Evolutionary conservation across 139 green algal genomes (phyloP).

Genomic region (Picochlorum sp.): DNA sequence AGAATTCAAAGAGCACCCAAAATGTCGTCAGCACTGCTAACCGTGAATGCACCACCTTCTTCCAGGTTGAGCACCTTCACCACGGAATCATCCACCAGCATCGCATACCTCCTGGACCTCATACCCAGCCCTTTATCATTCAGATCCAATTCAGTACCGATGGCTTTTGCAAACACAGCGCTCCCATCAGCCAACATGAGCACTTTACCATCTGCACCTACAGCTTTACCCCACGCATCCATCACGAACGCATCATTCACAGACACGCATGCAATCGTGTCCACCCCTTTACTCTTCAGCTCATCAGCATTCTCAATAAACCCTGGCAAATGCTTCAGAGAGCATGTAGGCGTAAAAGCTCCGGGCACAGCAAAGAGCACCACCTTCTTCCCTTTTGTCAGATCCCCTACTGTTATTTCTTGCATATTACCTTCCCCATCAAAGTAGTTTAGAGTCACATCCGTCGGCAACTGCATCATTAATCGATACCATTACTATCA

Average conservation of each 20-base stretch:
- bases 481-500: too few species aligned
- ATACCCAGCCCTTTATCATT: conserved; percentile 85
- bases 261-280: conserved; percentile 85
- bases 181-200: conserved; percentile 91
- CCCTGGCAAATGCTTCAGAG: conserved; percentile 78
- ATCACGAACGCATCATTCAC: conserved; percentile 98
- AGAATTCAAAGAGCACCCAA: conserved; percentile 35
- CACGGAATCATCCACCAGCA: conserved; percentile 81
- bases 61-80: conserved; percentile 79
- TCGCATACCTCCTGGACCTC: conserved; percentile 72
- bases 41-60: conserved; percentile 94
- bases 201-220: conserved; percentile 71
- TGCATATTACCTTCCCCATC: conserved; percentile 85
- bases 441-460: conserved; percentile 75
- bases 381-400: conserved; percentile 89
- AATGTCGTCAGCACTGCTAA: conserved; percentile 82
- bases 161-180: conserved; percentile 68
- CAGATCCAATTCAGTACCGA: conserved; percentile 83
- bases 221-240: conserved; percentile 88
- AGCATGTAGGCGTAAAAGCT: conserved; percentile 90
- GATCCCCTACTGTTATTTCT: conserved; percentile 55
- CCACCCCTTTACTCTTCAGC: conserved; percentile 80
- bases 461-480: conserved; percentile 38
- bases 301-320: conserved; percentile 89
- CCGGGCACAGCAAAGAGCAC: conserved; percentile 85